These are phyloP conservation scores for Heliamphora pulchella DNA, from an alignment of 179 eudicot genomes.

Conservation along the genomic window DNA sequence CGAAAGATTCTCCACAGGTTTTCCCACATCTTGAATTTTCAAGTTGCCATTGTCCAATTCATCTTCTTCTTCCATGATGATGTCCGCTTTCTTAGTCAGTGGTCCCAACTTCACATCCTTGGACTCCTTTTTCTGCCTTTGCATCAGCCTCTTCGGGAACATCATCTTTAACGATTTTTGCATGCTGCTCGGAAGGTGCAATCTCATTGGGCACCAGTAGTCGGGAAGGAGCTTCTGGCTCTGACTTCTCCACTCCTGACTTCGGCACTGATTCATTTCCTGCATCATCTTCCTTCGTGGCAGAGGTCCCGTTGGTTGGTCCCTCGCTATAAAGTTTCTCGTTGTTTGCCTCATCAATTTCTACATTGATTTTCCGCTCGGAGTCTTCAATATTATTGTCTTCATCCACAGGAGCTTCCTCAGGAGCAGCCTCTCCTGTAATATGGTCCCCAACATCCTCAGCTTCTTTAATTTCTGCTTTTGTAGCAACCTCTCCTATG, in stretches of 20 bases:
- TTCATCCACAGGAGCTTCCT: conserved; percentile 18
- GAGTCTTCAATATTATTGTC: neutral
- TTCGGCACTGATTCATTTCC: neutral
- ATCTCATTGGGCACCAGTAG: neutral
- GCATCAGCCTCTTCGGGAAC: neutral
- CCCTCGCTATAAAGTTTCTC: neutral
- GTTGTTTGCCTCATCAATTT: neutral
- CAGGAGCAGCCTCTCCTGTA: neutral
- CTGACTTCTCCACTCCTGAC: neutral
- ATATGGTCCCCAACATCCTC: no score
- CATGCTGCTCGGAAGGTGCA: neutral
- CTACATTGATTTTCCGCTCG: conserved; percentile 7
- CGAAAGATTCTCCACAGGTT: conserved; percentile 6
- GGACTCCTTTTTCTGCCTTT: neutral
- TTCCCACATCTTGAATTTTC: conserved; percentile 12
- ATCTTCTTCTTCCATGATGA: neutral
- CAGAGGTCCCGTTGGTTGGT: neutral
- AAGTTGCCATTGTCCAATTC: neutral
- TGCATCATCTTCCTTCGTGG: neutral
- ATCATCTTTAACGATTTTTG: no score
- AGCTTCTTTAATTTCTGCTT: no score
- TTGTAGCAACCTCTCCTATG: no score
- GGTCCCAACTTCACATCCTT: neutral
- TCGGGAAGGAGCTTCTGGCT: neutral
- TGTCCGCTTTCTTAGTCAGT: neutral